phyloP scores from a whole-genome alignment of 179 eudicot genomes.

The Silene coronaria region DNA sequence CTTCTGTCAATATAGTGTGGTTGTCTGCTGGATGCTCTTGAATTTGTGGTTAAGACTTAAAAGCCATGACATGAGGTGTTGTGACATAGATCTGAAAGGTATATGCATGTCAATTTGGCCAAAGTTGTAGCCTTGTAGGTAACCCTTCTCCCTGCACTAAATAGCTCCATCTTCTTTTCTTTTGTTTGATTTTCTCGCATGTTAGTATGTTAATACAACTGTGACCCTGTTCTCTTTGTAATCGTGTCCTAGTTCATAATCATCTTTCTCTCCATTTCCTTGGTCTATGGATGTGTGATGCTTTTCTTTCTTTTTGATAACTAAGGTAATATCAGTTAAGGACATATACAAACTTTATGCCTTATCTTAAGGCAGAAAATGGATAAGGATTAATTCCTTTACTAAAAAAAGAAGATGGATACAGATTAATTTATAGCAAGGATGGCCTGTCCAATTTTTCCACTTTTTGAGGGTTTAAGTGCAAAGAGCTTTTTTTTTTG shows the following conservation, averaged over 20 bases:
- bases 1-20: background rate
- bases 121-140: background rate
- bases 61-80: background rate
- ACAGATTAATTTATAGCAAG: background rate
- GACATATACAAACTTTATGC: background rate
- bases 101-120: background rate
- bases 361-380: background rate
- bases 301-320: background rate
- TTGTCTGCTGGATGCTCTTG: background rate
- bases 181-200: background rate
- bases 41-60: background rate
- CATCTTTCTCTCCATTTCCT: background rate
- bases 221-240: background rate
- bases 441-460: background rate
- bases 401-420: background rate
- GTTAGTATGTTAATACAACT: conserved; percentile 4
- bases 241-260: background rate
- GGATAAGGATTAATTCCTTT: no score
- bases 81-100: background rate
- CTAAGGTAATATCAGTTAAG: background rate
- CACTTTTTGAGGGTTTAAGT: background rate
- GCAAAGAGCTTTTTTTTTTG: background rate
- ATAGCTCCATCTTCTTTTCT: background rate
- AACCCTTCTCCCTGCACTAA: background rate
- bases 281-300: background rate